Conservation (phyloP, 2,329 filamentous ascomycete genomes). For the Diaporthe ampelina region DNA sequence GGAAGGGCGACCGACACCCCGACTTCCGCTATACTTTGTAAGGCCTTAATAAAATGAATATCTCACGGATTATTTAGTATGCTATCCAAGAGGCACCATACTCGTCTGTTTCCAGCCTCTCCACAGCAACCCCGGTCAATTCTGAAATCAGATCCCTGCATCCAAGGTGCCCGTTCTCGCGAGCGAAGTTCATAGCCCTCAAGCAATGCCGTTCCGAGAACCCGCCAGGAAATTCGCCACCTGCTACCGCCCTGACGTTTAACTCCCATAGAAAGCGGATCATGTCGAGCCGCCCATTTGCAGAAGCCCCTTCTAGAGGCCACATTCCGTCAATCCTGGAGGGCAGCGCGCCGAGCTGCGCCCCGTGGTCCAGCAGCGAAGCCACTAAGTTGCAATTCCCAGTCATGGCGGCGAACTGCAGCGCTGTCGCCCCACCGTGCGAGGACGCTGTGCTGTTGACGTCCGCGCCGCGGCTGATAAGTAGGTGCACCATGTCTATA, state of each 20-base stretch:
- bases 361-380: slow-evolving; percentile 38
- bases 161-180: not conserved
- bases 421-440: slow-evolving; percentile 41
- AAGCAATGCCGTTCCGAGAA: too few species aligned
- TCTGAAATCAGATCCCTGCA: not conserved
- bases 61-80: not conserved
- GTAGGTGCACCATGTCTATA: slow-evolving; percentile 42
- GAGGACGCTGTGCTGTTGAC: slow-evolving; percentile 39
- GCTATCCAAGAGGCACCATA: slow-evolving; percentile 13
- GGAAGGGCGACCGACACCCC: slow-evolving; percentile 1
- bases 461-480: slow-evolving; percentile 42
- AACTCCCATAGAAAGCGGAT: too few species aligned
- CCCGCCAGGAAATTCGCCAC: too few species aligned
- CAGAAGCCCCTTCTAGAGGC: slow-evolving; percentile 44
- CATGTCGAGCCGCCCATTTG: not conserved
- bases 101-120: not conserved
- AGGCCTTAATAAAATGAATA: not conserved
- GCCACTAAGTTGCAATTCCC: slow-evolving; percentile 43
- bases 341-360: slow-evolving; percentile 29
- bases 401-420: slow-evolving; percentile 44
- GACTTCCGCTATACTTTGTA: slow-evolving; percentile 3
- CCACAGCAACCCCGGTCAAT: not conserved
- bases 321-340: slow-evolving; percentile 40
- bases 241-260: too few species aligned
- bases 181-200: too few species aligned